phyloP scores from a whole-genome alignment of 2,329 filamentous ascomycete genomes.

The Sclerotinia trifoliorum region DNA sequence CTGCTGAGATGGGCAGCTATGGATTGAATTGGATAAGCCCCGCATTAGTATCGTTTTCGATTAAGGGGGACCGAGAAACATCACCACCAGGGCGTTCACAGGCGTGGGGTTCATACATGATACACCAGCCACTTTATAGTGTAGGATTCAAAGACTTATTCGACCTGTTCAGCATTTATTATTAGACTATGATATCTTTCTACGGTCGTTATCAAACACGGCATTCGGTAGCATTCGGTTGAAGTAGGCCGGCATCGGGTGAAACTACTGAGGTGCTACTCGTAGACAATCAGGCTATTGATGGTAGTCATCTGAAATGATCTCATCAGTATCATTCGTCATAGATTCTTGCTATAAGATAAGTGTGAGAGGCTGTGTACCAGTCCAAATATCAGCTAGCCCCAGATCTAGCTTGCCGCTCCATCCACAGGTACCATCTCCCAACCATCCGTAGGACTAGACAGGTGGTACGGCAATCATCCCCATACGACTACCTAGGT shows the following conservation, averaged over 20 bases:
- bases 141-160: not conserved
- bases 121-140: not conserved
- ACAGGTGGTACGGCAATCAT: not conserved
- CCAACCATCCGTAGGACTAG: not conserved
- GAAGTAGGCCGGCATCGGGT: not conserved
- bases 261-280: not conserved
- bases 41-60: slow-evolving; percentile 9
- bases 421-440: slow-evolving; percentile 1
- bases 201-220: not conserved
- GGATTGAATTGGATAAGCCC: slow-evolving; percentile 14
- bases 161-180: not conserved
- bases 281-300: slow-evolving; percentile 1
- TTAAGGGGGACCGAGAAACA: not conserved
- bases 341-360: not conserved
- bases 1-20: not conserved
- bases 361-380: slow-evolving; percentile 10
- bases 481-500: not conserved
- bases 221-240: not conserved
- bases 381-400: not conserved
- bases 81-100: slow-evolving; percentile 1
- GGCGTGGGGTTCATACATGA: not conserved
- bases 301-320: slow-evolving; percentile 12
- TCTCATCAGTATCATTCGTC: slow-evolving; percentile 15
- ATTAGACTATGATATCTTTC: not conserved
- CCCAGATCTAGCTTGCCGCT: not conserved